Conservation (phyloP, 352 stramenopile species). For the Pythium pectinolyticum region DNA sequence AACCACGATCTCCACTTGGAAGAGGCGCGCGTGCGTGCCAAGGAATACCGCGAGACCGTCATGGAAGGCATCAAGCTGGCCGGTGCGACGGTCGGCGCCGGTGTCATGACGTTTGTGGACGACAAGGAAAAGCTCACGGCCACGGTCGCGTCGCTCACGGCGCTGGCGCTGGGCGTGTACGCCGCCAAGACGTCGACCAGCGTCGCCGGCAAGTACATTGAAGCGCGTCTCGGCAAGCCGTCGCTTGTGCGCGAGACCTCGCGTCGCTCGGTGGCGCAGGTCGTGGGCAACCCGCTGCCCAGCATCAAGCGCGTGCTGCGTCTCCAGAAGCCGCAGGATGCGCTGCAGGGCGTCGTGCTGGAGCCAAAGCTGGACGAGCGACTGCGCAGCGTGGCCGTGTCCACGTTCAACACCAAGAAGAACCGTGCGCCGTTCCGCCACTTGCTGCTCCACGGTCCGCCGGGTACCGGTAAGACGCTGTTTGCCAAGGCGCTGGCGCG, state of each 20-base stretch:
- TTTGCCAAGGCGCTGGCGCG: conserved; percentile 97
- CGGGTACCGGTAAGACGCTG: conserved; percentile 99
- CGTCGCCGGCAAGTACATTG: conserved; percentile 92
- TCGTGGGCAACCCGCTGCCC: conserved; percentile 89
- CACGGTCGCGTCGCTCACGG: conserved; percentile 93
- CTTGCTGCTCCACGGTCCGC: conserved; percentile 96
- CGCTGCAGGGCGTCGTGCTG: conserved; percentile 98
- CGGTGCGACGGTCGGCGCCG: conserved; percentile 92
- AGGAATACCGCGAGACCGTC: conserved; percentile 79
- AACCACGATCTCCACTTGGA: conserved; percentile 99
- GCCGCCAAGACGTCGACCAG: conserved; percentile 91
- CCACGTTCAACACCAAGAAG: conserved; percentile 81
- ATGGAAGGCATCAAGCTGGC: conserved; percentile 96
- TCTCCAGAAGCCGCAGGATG: conserved; percentile 89
- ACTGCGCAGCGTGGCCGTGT: conserved; percentile 18
- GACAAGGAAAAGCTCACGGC: conserved; percentile 71
- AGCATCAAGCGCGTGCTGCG: conserved; percentile 87
- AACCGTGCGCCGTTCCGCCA: conserved; percentile 98
- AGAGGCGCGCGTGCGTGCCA: conserved; percentile 92
- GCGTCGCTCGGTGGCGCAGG: conserved; percentile 73
- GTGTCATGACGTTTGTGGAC: conserved; percentile 59
- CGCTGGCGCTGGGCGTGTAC: conserved; percentile 95
- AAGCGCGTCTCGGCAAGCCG: conserved; percentile 95
- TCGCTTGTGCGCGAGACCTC: conserved; percentile 98
- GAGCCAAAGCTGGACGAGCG: conserved; percentile 94